These are phyloP conservation scores for Tranzscheliella williamsii DNA, from an alignment of 1,284 basidiomycete genomes.

Conservation along the genomic window DNA sequence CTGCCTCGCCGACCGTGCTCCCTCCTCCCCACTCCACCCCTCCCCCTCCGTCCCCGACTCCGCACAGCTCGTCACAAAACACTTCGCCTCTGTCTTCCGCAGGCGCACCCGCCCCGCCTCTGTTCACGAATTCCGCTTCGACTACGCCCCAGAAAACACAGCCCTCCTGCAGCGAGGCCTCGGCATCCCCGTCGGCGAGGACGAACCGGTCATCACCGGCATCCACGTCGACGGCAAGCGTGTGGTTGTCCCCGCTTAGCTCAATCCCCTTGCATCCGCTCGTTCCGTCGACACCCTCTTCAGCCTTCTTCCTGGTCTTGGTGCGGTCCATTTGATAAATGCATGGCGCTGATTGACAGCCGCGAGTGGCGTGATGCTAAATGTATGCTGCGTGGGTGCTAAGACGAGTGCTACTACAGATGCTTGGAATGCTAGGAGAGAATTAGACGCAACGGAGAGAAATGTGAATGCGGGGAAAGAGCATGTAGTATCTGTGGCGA, in stretches of 20 bases:
- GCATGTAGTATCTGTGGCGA: too few relatives aligned
- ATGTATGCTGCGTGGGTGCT: too few relatives aligned
- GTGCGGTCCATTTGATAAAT: too few relatives aligned
- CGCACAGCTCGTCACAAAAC: constrained; percentile 3
- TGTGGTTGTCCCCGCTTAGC: not conserved
- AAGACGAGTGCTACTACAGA: too few relatives aligned
- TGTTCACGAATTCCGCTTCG: constrained; percentile 10
- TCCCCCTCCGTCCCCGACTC: constrained; percentile 1
- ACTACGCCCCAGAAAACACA: not conserved
- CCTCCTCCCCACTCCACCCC: not conserved
- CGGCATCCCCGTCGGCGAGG: not conserved
- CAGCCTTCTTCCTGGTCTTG: too few relatives aligned
- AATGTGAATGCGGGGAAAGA: too few relatives aligned
- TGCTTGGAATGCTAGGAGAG: too few relatives aligned
- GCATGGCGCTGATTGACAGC: too few relatives aligned
- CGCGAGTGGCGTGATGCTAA: too few relatives aligned
- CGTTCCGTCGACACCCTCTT: too few relatives aligned
- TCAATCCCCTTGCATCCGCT: too few relatives aligned
- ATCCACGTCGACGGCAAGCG: constrained; percentile 9
- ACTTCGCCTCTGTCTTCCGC: constrained; percentile 19
- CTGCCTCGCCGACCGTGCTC: constrained; percentile 49
- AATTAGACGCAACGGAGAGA: too few relatives aligned
- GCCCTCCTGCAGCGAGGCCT: not conserved
- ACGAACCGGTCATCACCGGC: constrained; percentile 1
- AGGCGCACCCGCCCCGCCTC: constrained; percentile 1